phyloP scores from a whole-genome alignment of 139 green algal genomes.

The Tetraselmis chui region DNA sequence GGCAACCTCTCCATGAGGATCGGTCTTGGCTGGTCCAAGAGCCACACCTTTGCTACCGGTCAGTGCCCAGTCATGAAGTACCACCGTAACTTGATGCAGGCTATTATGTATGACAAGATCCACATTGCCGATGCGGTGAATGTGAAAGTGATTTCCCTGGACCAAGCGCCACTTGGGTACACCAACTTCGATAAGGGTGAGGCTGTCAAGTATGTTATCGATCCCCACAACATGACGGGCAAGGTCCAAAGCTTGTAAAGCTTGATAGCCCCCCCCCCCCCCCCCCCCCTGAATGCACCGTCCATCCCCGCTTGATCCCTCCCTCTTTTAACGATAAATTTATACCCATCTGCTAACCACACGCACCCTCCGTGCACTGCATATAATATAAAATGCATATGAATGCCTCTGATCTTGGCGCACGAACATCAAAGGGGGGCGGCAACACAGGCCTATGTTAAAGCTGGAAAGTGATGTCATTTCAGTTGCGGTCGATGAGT shows the following conservation, averaged over 20 bases:
- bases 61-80: slow-evolving; percentile 30
- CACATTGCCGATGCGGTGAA: slow-evolving; percentile 25
- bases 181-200: slow-evolving; percentile 27
- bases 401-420: no score
- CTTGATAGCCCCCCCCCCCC: no score
- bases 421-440: no score
- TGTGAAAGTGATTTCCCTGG: slow-evolving; percentile 25
- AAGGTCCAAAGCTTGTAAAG: background rate
- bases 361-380: no score
- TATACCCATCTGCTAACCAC: no score
- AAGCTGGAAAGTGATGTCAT: no score
- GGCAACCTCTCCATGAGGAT: slow-evolving; percentile 23
- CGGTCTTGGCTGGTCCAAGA: slow-evolving; percentile 22
- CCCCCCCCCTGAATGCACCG: no score
- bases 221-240: slow-evolving; percentile 20
- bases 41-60: slow-evolving; percentile 18
- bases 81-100: slow-evolving; percentile 25
- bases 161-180: slow-evolving; percentile 24
- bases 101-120: slow-evolving; percentile 25
- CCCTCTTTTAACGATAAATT: no score
- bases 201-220: slow-evolving; percentile 29
- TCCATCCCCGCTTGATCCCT: no score
- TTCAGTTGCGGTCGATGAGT: no score
- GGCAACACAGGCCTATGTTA: no score
- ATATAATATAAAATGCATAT: no score